phyloP scores from a whole-genome alignment of 2,329 filamentous ascomycete genomes.

The Aspergillus hiratsukae region DNA sequence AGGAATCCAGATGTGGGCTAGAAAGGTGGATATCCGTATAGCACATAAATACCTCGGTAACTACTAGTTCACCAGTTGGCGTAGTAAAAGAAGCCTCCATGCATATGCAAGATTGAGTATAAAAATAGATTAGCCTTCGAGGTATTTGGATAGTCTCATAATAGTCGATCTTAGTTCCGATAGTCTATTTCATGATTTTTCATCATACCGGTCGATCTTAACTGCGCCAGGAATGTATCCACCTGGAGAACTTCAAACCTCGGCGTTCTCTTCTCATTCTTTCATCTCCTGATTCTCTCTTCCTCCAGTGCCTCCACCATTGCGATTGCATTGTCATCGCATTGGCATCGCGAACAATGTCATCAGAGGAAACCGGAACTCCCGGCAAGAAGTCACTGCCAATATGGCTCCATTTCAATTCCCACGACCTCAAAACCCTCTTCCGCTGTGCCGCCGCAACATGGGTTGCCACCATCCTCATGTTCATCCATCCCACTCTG shows the following conservation, averaged over 20 bases:
- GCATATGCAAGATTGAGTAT: no score
- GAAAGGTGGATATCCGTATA: no score
- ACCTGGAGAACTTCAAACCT: not conserved
- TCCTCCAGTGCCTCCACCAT: not conserved
- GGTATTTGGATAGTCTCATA: no score
- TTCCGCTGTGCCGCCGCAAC: constrained; percentile 46
- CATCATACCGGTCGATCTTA: not conserved
- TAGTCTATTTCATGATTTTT: no score
- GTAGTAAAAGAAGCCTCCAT: no score
- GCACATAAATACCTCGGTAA: no score
- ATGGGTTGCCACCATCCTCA: constrained; percentile 45
- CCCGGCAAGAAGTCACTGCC: not conserved
- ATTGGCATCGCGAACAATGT: not conserved
- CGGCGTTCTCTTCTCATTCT: not conserved
- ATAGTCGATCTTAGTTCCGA: not conserved
- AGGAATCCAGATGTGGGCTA: no score
- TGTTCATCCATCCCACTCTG: constrained; percentile 46
- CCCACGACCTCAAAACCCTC: constrained; percentile 44
- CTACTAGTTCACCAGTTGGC: no score
- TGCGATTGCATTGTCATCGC: not conserved
- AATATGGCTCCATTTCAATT: constrained; percentile 40
- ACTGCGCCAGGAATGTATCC: not conserved
- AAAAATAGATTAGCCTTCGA: no score
- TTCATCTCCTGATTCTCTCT: not conserved
- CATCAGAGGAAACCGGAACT: not conserved